Evolutionary conservation across 208 protist genomes (phyloP).

Genomic region (Trypanosoma avium): DNA sequence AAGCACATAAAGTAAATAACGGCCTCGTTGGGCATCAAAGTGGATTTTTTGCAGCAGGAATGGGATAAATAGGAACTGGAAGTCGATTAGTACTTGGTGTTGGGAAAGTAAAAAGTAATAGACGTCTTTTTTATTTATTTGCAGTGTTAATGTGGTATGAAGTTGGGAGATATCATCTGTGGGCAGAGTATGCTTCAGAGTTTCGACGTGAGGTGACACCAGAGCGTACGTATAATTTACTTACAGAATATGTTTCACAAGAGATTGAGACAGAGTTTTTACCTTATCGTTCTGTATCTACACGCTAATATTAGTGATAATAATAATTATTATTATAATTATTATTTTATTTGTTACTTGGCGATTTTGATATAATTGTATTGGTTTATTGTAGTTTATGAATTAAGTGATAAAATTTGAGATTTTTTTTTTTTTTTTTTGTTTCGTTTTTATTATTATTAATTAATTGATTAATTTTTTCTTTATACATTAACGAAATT

Average conservation of each 20-base stretch:
- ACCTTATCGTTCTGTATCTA: conserved; percentile 35
- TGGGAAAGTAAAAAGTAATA: conserved; percentile 36
- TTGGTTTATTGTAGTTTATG: too few relatives aligned
- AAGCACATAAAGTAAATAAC: conserved; percentile 86
- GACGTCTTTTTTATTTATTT: conserved; percentile 43
- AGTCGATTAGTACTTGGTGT: conserved; percentile 53
- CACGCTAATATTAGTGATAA: conserved; percentile 2
- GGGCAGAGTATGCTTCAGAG: conserved; percentile 72
- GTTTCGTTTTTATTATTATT: too few relatives aligned
- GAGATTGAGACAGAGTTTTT: conserved; percentile 55
- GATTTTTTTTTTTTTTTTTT: too few relatives aligned
- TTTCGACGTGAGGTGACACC: conserved; percentile 57
- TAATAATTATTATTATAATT: too few relatives aligned
- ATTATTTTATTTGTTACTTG: too few relatives aligned
- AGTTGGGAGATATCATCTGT: conserved; percentile 78
- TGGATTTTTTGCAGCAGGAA: conserved; percentile 81
- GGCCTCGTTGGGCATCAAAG: conserved; percentile 82
- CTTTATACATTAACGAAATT: conserved; percentile 11
- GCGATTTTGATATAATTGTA: too few relatives aligned
- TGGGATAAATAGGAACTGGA: conserved; percentile 61
- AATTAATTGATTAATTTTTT: conserved; percentile 1
- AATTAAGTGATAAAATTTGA: too few relatives aligned
- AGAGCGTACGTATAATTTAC: conserved; percentile 62
- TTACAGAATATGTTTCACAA: conserved; percentile 73
- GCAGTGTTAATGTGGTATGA: conserved; percentile 80